Evolutionary conservation across 805 yeast species (phyloP).

Genomic region (Ogataea thermomethanolica): DNA sequence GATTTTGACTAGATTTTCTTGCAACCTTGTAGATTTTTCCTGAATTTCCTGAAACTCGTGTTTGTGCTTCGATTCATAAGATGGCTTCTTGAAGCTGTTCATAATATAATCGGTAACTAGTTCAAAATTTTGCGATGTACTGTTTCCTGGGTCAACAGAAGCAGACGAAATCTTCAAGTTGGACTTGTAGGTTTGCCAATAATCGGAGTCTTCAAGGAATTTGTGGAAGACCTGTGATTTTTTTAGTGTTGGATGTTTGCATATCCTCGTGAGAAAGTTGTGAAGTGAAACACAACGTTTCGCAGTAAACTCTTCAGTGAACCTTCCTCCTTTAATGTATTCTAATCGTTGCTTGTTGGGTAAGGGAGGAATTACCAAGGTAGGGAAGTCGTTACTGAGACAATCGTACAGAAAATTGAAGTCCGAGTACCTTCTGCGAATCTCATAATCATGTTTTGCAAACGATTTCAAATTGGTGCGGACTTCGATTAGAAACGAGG

Average conservation of each 20-base stretch:
- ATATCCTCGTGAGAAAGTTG: conserved; percentile 68
- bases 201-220: conserved; percentile 63
- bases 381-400: conserved; percentile 74
- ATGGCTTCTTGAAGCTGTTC: conserved; percentile 85
- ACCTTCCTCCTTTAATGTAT: conserved; percentile 90
- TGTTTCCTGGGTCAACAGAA: conserved; percentile 20
- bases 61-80: conserved; percentile 49
- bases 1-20: conserved; percentile 74
- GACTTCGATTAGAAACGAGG: conserved; percentile 67
- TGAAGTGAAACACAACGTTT: conserved; percentile 79
- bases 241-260: conserved; percentile 69
- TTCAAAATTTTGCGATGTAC: conserved; percentile 45
- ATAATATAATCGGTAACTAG: conserved; percentile 86
- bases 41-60: conserved; percentile 80
- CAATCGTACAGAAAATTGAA: conserved; percentile 74
- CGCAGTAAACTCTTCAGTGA: conserved; percentile 76
- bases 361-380: conserved; percentile 84
- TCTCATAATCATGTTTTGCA: conserved; percentile 40
- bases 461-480: conserved; percentile 61
- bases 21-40: conserved; percentile 78
- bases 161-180: conserved; percentile 41
- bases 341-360: conserved; percentile 92
- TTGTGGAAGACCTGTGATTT: conserved; percentile 67
- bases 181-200: conserved; percentile 68
- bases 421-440: conserved; percentile 84